Conservation (phyloP, 2,329 filamentous ascomycete species). For the Lachnellula occidentalis region DNA sequence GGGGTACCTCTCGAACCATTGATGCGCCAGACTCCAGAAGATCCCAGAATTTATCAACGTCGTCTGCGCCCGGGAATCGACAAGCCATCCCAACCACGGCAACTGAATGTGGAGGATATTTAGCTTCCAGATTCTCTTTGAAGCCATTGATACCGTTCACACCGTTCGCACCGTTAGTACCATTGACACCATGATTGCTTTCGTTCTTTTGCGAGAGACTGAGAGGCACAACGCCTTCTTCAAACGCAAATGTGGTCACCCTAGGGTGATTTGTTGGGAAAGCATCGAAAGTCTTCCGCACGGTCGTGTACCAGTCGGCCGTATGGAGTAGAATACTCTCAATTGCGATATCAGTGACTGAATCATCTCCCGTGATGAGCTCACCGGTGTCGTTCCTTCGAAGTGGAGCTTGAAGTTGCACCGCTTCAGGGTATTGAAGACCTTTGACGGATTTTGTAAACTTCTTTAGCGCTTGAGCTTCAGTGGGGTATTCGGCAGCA, state of each 20-base stretch:
- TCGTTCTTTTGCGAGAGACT: not conserved
- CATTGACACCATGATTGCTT: not conserved
- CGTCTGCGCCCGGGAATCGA: conserved; percentile 35
- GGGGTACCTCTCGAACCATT: conserved; percentile 58
- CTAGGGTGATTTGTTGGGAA: not conserved
- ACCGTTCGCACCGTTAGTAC: not conserved
- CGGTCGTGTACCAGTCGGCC: conserved; percentile 9
- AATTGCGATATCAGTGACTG: conserved; percentile 3
- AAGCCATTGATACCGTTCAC: not conserved
- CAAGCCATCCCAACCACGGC: conserved; percentile 36
- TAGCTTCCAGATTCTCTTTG: not conserved
- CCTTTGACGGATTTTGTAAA: not conserved
- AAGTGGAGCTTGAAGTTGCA: not conserved
- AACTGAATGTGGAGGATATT: conserved; percentile 16
- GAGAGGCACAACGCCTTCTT: not conserved
- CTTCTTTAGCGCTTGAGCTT: not conserved
- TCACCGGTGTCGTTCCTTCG: conserved; percentile 1
- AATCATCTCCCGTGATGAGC: not conserved
- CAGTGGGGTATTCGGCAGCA: not conserved
- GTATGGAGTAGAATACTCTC: conserved; percentile 1
- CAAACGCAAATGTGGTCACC: not conserved
- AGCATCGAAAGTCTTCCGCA: not conserved
- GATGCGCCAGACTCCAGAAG: conserved; percentile 31
- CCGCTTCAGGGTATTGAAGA: not conserved
- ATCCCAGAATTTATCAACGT: conserved; percentile 43